Conservation (phyloP, 352 stramenopile genomes). For the Globisporangium yorkense region DNA sequence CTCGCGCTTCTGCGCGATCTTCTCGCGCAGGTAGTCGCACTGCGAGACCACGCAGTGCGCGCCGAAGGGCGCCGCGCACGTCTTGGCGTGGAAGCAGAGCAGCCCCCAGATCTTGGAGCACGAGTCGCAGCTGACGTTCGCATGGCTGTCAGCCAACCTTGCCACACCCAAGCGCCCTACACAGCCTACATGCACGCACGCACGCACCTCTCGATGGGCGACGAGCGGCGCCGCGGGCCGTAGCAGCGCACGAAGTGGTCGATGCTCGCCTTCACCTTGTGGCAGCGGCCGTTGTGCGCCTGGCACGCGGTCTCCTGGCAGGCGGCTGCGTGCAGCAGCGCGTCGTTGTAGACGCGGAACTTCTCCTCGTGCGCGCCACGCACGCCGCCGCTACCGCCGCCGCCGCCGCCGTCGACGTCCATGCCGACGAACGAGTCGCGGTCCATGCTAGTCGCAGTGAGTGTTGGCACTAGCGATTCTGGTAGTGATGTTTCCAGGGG, state of each 20-base stretch:
- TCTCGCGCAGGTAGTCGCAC: constrained; percentile 82
- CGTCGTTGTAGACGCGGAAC: constrained; percentile 83
- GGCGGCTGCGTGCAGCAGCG: constrained; percentile 62
- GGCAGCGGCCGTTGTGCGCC: constrained; percentile 57
- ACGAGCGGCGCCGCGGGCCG: constrained; percentile 53
- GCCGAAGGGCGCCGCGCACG: constrained; percentile 42
- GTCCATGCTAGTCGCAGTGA: constrained; percentile 7
- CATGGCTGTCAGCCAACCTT: not conserved
- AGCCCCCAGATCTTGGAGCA: constrained; percentile 84
- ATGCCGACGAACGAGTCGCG: constrained; percentile 19
- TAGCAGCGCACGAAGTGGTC: constrained; percentile 87
- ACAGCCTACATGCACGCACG: not conserved
- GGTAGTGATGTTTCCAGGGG: not conserved
- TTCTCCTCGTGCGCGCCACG: constrained; percentile 64
- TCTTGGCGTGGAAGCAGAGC: constrained; percentile 85
- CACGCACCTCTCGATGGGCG: constrained; percentile 71
- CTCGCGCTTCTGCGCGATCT: constrained; percentile 74
- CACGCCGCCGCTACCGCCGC: constrained; percentile 7
- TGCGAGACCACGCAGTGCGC: constrained; percentile 74
- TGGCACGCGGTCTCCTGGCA: constrained; percentile 55
- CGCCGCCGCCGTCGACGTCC: constrained; percentile 29
- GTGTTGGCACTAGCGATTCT: not conserved
- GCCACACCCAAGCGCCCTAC: not conserved
- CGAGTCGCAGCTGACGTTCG: constrained; percentile 51
- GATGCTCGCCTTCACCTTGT: constrained; percentile 87